A percentile compares a stretch with the other conserved stretches of the same genome.
These are phyloP conservation scores for Yarrowia yakushimensis DNA, from an alignment of 805 yeast species.

Conservation along the genomic window DNA sequence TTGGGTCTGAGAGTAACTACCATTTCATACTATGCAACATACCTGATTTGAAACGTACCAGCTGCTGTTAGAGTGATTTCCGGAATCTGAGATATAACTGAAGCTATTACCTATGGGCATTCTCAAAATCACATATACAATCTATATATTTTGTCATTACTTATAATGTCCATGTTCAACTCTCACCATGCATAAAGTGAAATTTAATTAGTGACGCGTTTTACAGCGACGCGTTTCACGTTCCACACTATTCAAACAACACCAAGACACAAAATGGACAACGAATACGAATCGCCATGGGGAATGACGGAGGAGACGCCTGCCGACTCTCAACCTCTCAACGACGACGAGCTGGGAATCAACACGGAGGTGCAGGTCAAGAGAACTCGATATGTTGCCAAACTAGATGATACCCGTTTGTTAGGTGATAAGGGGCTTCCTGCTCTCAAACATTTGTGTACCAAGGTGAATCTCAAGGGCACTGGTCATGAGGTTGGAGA, in stretches of 20 bases:
- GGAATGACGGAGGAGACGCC: background rate
- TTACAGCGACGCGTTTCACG: no score
- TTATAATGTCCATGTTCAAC: no score
- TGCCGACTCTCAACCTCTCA: background rate
- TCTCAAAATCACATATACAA: no score
- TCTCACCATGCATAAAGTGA: background rate
- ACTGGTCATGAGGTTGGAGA: conserved; percentile 49
- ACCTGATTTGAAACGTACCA: no score
- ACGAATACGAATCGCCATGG: conserved; percentile 18
- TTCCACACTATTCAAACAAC: no score
- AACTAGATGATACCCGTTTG: conserved; percentile 51
- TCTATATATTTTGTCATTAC: no score
- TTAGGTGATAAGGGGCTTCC: conserved; percentile 48
- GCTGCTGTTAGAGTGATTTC: no score
- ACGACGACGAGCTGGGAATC: conserved; percentile 21
- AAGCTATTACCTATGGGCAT: no score
- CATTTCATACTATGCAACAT: no score
- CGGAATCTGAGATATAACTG: no score
- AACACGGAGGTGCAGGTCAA: conserved; percentile 34
- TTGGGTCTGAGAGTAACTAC: no score
- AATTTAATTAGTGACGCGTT: background rate
- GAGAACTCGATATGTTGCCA: conserved; percentile 40
- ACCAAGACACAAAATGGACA: background rate
- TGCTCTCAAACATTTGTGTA: conserved; percentile 47
- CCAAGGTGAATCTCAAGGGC: conserved; percentile 39